Conservation (phyloP, 1,139 yeast genomes). For the Zygosaccharomyces sapae region DNA sequence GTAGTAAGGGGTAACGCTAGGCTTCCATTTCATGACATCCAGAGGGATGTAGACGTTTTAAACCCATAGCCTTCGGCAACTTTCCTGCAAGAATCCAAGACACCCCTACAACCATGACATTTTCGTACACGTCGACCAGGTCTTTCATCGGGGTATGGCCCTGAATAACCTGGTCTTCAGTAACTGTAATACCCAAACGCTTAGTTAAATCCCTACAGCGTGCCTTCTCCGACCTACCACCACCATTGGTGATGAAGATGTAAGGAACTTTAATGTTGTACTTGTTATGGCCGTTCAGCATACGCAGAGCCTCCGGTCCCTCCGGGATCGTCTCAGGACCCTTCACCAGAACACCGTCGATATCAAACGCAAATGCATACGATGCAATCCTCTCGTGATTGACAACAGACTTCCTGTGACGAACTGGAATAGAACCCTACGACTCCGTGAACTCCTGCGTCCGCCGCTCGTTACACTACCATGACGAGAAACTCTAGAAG, state of each 20-base stretch:
- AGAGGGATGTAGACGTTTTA: slow-evolving; percentile 70
- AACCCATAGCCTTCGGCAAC: slow-evolving; percentile 78
- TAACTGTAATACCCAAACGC: slow-evolving; percentile 55
- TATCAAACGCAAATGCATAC: slow-evolving; percentile 83
- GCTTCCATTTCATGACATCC: slow-evolving; percentile 80
- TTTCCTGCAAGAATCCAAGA: slow-evolving; percentile 73
- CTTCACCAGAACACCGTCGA: slow-evolving; percentile 76
- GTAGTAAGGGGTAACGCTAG: slow-evolving; percentile 78
- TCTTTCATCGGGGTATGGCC: slow-evolving; percentile 90
- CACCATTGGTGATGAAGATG: slow-evolving; percentile 84
- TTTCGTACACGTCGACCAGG: slow-evolving; percentile 58
- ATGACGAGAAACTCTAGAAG: slow-evolving; percentile 18
- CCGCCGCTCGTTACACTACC: slow-evolving; percentile 6
- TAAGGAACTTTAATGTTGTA: slow-evolving; percentile 80
- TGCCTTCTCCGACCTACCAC: slow-evolving; percentile 73
- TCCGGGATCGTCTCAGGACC: slow-evolving; percentile 79
- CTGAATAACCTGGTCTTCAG: slow-evolving; percentile 75
- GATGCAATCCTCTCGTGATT: slow-evolving; percentile 73
- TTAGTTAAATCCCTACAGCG: slow-evolving; percentile 65
- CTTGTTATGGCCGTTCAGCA: slow-evolving; percentile 72
- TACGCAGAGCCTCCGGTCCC: slow-evolving; percentile 63
- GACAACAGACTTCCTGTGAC: slow-evolving; percentile 38
- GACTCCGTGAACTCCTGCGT: slow-evolving; percentile 11
- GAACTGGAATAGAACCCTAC: slow-evolving; percentile 13
- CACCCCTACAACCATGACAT: slow-evolving; percentile 84